phyloP scores from a whole-genome alignment of 768 basidiomycete species.

The Tremella yokohamensis region DNA sequence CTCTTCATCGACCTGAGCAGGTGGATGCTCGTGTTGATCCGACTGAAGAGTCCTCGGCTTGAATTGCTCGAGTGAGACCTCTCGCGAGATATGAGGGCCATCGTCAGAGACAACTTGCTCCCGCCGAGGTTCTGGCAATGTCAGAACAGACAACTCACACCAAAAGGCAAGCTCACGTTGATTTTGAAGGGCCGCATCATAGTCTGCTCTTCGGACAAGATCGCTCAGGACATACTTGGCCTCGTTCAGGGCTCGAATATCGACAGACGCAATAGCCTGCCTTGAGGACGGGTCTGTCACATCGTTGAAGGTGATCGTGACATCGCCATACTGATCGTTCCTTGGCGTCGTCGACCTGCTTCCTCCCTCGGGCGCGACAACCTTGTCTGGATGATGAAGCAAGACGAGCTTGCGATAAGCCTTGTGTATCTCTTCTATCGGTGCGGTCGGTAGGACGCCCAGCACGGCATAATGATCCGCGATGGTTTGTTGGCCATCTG shows the following conservation, averaged over 20 bases:
- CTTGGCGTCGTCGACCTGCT: neutral
- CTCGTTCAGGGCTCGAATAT: conserved; percentile 40
- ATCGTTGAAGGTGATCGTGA: neutral
- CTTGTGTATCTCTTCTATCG: conserved; percentile 26
- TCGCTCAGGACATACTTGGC: conserved; percentile 33
- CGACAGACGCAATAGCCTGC: neutral
- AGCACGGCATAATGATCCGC: conserved; percentile 36
- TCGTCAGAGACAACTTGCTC: neutral
- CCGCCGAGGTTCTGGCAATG: neutral
- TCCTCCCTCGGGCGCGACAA: neutral
- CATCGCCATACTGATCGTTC: neutral
- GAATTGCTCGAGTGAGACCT: conserved; percentile 14
- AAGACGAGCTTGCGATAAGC: conserved; percentile 34
- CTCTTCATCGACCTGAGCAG: neutral
- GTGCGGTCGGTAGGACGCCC: conserved; percentile 23
- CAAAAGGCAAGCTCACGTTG: neutral
- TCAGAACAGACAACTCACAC: neutral
- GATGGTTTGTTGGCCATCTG: too few species aligned
- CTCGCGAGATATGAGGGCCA: conserved; percentile 15
- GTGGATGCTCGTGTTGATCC: neutral
- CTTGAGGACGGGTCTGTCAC: neutral
- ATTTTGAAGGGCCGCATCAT: conserved; percentile 12
- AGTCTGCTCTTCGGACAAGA: conserved; percentile 15
- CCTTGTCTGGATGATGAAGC: conserved; percentile 24
- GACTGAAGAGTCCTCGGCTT: neutral